A percentile compares a stretch with the other conserved stretches of the same genome.
These are phyloP conservation scores for Termitomyces sp. DNA, from an alignment of 768 basidiomycete genomes.

Conservation along the genomic window DNA sequence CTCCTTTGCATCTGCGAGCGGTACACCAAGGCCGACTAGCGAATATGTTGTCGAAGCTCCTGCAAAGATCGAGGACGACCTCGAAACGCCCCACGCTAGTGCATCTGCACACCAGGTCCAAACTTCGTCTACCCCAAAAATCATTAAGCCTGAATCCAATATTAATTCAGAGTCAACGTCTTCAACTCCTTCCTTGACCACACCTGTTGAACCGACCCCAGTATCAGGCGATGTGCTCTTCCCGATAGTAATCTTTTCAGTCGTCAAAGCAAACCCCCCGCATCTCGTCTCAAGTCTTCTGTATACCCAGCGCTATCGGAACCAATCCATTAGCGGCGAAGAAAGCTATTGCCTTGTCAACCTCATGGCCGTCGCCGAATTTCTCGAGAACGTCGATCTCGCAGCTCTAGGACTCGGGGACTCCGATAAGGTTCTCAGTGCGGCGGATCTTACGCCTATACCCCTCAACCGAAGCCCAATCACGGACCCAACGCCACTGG, in stretches of 20 bases:
- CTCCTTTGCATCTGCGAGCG: neutral
- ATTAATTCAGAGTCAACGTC: neutral
- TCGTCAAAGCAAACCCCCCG: slow-evolving; percentile 89
- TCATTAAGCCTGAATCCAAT: slow-evolving; percentile 7
- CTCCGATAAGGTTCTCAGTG: slow-evolving; percentile 56
- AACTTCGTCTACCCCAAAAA: slow-evolving; percentile 8
- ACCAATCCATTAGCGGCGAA: slow-evolving; percentile 67
- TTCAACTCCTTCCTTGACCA: slow-evolving; percentile 10
- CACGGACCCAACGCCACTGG: slow-evolving; percentile 41
- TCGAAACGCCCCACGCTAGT: slow-evolving; percentile 1
- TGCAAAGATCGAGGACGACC: neutral
- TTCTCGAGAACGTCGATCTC: slow-evolving; percentile 92
- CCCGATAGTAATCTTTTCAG: slow-evolving; percentile 90
- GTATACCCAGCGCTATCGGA: slow-evolving; percentile 58
- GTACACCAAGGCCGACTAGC: neutral
- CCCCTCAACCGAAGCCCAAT: slow-evolving; percentile 58
- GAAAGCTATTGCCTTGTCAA: slow-evolving; percentile 94
- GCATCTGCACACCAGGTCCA: neutral
- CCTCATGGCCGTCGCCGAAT: slow-evolving; percentile 92
- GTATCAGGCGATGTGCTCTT: slow-evolving; percentile 88
- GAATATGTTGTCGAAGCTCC: neutral
- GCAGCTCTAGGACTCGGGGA: slow-evolving; percentile 60
- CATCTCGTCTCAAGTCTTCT: slow-evolving; percentile 72
- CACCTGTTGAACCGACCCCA: slow-evolving; percentile 35
- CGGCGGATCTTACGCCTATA: slow-evolving; percentile 80